A percentile compares a stretch with the other conserved stretches of the same genome.
Conservation (phyloP, 2,329 filamentous ascomycete genomes). For the Magnaporthales sp. region DNA sequence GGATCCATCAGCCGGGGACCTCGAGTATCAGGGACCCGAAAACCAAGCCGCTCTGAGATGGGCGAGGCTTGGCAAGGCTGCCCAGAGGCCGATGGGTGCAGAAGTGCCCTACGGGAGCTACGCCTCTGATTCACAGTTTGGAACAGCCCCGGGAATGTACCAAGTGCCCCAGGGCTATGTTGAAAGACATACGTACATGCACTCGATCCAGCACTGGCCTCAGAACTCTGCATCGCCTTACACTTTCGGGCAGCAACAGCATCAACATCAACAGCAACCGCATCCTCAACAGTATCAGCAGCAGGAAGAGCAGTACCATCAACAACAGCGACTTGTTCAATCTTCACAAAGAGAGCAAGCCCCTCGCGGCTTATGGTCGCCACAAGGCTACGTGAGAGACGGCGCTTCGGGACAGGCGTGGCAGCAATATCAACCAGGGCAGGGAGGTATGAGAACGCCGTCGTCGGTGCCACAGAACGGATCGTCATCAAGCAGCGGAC, state of each 20-base stretch:
- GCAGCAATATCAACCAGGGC: neutral
- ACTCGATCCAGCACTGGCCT: neutral
- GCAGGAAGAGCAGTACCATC: slow-evolving; percentile 12
- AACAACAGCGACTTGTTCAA: neutral
- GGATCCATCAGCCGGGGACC: slow-evolving; percentile 32
- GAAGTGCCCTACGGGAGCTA: neutral
- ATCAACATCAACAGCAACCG: slow-evolving; percentile 4
- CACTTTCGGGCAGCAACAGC: slow-evolving; percentile 1
- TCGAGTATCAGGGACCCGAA: slow-evolving; percentile 24
- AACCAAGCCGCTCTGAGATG: slow-evolving; percentile 24
- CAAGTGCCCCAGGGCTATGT: neutral
- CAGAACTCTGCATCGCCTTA: neutral
- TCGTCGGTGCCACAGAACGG: neutral
- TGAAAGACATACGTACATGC: neutral
- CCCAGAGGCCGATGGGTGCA: neutral
- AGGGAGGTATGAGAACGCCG: neutral
- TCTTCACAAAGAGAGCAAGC: neutral
- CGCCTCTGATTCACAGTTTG: neutral
- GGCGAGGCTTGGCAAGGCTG: slow-evolving; percentile 12
- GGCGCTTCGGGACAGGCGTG: neutral
- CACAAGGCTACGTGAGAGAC: neutral
- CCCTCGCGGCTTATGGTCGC: neutral
- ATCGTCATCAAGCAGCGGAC: neutral
- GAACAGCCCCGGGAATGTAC: neutral
- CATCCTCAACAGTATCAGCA: neutral